Evolutionary conservation across 2,329 filamentous ascomycete species (phyloP).

Genomic region (Chaetomium sp.): DNA sequence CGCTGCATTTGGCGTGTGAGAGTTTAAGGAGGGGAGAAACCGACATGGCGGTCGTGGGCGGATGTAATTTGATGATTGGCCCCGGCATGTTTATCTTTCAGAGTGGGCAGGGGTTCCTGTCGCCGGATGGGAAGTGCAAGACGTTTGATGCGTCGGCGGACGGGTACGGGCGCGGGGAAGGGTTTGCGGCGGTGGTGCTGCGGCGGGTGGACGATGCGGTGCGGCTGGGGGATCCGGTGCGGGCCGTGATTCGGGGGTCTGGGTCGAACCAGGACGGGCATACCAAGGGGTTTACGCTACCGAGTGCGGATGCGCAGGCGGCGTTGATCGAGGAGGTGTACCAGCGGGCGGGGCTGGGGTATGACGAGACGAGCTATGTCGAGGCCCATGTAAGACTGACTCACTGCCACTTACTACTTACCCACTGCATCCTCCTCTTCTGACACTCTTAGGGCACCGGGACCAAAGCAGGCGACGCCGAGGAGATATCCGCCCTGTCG

Average conservation of each 20-base stretch:
- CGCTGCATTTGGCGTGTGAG: slow-evolving; percentile 25
- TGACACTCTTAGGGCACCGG: neutral
- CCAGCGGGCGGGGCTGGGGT: neutral
- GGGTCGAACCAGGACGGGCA: neutral
- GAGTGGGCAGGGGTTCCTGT: neutral
- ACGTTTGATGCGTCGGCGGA: neutral
- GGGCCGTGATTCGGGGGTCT: neutral
- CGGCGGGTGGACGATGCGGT: neutral
- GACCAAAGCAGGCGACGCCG: neutral
- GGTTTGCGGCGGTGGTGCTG: neutral
- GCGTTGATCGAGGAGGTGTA: neutral
- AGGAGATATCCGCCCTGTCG: neutral
- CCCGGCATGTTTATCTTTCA: neutral
- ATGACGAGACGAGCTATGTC: neutral
- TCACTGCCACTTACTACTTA: neutral
- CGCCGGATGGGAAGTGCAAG: neutral
- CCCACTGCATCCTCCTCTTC: neutral
- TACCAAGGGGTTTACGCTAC: neutral
- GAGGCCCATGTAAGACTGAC: neutral
- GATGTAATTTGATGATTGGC: neutral
- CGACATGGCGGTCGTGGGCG: neutral
- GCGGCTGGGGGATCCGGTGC: neutral
- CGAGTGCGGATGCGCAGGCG: neutral
- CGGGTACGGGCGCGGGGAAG: neutral
- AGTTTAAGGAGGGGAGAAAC: neutral